A percentile compares a stretch with the other conserved stretches of the same genome.
phyloP scores from a whole-genome alignment of 768 basidiomycete genomes.

The Tricholoma matsutake region DNA sequence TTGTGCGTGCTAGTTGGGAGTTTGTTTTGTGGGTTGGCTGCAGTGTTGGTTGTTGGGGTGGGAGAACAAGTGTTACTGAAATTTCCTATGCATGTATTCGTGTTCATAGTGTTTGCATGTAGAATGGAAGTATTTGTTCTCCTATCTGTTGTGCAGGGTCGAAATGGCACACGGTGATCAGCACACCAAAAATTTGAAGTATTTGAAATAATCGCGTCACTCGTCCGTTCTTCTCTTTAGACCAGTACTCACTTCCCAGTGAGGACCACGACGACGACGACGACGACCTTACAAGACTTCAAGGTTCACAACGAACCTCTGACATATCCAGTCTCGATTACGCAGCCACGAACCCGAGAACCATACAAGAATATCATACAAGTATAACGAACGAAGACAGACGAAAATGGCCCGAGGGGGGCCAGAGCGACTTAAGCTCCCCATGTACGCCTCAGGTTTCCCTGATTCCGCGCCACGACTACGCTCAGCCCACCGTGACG shows the following conservation, averaged over 20 bases:
- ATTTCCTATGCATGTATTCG: background rate
- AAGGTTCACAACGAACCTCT: background rate
- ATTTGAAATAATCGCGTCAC: background rate
- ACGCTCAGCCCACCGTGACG: conserved; percentile 23
- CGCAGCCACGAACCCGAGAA: background rate
- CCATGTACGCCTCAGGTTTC: conserved; percentile 38
- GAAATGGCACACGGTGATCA: background rate
- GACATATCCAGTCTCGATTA: background rate
- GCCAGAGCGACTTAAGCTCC: conserved; percentile 43
- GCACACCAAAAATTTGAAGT: background rate
- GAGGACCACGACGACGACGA: background rate
- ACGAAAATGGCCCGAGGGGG: conserved; percentile 34
- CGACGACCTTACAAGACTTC: background rate
- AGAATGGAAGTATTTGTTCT: background rate
- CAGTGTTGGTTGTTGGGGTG: conserved; percentile 8
- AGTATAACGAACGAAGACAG: background rate
- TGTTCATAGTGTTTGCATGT: background rate
- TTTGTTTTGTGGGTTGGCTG: conserved; percentile 3
- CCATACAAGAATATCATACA: background rate
- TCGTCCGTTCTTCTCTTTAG: background rate
- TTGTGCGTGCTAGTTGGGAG: background rate
- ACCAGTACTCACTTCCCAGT: background rate
- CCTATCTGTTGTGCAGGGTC: background rate
- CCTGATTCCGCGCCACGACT: conserved; percentile 29
- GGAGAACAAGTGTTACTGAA: conserved; percentile 4